A percentile compares a stretch with the other conserved stretches of the same genome.
These are phyloP conservation scores for Ganoderma resinaceum DNA, from an alignment of 1,284 basidiomycete species.

Conservation along the genomic window DNA sequence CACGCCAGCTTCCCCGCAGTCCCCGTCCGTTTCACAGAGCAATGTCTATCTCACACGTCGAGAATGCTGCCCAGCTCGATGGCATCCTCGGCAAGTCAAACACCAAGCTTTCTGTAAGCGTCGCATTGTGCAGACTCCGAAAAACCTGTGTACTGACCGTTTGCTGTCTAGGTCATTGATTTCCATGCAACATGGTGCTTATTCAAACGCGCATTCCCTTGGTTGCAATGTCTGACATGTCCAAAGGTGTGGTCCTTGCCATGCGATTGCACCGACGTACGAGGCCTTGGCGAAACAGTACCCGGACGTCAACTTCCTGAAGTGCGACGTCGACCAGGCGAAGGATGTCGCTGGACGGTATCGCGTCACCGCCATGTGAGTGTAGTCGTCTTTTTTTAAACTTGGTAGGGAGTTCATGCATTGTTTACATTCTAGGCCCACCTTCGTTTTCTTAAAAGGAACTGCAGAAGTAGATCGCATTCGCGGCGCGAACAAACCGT, in stretches of 20 bases:
- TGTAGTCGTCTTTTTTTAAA: conserved; percentile 6
- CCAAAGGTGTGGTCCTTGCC: conserved; percentile 82
- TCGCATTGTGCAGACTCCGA: not conserved
- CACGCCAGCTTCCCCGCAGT: conserved; percentile 26
- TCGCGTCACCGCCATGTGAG: conserved; percentile 71
- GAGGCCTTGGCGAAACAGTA: conserved; percentile 73
- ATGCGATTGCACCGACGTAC: conserved; percentile 76
- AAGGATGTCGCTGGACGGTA: conserved; percentile 69
- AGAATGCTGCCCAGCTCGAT: conserved; percentile 67
- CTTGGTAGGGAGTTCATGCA: not conserved
- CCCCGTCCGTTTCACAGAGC: conserved; percentile 16
- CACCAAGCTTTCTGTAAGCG: conserved; percentile 69
- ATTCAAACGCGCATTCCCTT: not conserved
- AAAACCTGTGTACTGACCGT: not conserved
- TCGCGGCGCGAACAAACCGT: conserved; percentile 72
- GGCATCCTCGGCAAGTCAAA: conserved; percentile 63
- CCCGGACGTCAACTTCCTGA: conserved; percentile 75
- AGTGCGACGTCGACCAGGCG: conserved; percentile 80
- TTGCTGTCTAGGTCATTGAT: conserved; percentile 71
- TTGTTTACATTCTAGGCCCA: conserved; percentile 60
- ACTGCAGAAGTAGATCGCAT: conserved; percentile 70
- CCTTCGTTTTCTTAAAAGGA: conserved; percentile 80
- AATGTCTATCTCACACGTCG: conserved; percentile 70
- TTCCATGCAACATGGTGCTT: conserved; percentile 80
- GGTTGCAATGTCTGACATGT: conserved; percentile 7